Evolutionary conservation across 495 filamentous ascomycete species (phyloP), one percentile per base, ranked within the genome.

Genomic region (Penicillium cosmopolitanum): DNA sequence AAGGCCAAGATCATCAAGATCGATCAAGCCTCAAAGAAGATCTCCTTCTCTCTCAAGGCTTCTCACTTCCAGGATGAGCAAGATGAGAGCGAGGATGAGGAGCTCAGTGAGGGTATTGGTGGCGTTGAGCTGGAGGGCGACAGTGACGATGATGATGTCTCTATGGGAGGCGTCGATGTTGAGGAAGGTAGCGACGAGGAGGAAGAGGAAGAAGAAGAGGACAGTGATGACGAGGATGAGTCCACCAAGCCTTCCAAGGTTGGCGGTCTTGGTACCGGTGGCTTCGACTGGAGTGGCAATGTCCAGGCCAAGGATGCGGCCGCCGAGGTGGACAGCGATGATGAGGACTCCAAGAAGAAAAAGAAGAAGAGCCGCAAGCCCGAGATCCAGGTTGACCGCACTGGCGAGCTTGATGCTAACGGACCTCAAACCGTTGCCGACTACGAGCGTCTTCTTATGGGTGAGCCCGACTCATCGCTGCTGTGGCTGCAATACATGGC

Each of bases 401-500:
- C 93, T 16, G 95, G 90, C 31, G 90, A 96, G 61, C 83, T 98
- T 6, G 91, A 95, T 72, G 84, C 85, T 44, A 84, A 93, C 60
- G 96, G 93, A n/a, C 95, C 96, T 2, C 93, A 95, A 71, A 92
- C 91, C 2, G 84, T 89, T 16, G 87, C 88, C 53, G 95, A 98
- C 71, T 98, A 90, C 72, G 95, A 98, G 77, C 90, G 95, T 53
- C 87, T 97, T 51, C 84, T 98, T 42, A 85, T 98, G 36, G 91
- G 92, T 55, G 90, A 96, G 67, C 92, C 95, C 2, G 89, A 98
- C 69, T 90, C 88, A 8, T 96, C 95, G 1, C 75, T 87, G 47
- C 80, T 98, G 23, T 98, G 95, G 95, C 88, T 96, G 51, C 83
- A 89, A 61, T 98, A 97, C 77, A 96, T 98, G 89, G 93, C 93